Evolutionary conservation across 495 filamentous ascomycete genomes (phyloP), one percentile per base, ranked within the genome.

Genomic region (Amorphotheca resinae): DNA sequence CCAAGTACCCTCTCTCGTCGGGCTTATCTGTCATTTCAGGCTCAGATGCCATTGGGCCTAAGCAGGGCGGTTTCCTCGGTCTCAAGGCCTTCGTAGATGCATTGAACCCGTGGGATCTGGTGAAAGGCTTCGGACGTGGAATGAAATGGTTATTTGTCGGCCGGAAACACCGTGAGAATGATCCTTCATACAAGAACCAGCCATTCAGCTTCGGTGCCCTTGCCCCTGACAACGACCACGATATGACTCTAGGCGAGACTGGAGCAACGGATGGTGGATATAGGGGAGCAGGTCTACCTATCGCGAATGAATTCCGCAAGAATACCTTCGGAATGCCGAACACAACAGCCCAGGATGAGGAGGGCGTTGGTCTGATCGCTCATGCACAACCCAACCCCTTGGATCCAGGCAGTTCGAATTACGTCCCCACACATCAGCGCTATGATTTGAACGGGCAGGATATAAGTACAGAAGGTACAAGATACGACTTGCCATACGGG

Each of bases 101-200:
- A 4, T 74, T 91, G 63, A 93, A 93, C 54, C 71, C 83, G 15
- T 82, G 84, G 74, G 87, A 95, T 55, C 68, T 94, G 30, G 52
- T 87, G 42, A 89, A 86, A 60, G 82, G 81, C 8, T 69, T 81
- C 26, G 80, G 77, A 6, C 73, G 87, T 17, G 79, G 82, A 17
- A 78, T 84, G 49, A 73, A 77, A 48, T 95, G 87, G 87, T 59
- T 91, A 14, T 75, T 87, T 34, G 76, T 86, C 8, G 84, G 87
- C 26, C 67, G 72, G 30, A 78, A 76, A 54, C 48, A 53, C 48
- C 64, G 72, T 25, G 57, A 59, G 25, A 48, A 61, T 16, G 67
- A 74, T 37, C 35, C 53, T 20, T 69, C 65, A 35, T 72, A 72
- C 42, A 56, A 59, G 38, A 20, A 43, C 11, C 11, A 9, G 1